phyloP scores from a whole-genome alignment of 73 alveolate species.

The Paramecium primaurelia region DNA sequence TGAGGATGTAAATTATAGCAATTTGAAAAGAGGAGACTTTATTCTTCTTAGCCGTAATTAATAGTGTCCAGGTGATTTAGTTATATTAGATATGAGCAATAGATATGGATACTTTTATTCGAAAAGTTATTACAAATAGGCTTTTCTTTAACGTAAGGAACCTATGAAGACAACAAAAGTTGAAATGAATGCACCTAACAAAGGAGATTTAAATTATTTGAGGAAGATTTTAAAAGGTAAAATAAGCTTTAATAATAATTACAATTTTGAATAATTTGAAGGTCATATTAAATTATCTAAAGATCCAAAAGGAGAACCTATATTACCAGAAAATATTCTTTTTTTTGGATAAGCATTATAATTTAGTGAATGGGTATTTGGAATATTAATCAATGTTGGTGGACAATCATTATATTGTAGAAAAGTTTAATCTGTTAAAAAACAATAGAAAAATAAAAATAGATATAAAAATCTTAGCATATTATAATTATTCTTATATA shows the following conservation, averaged over 20 bases:
- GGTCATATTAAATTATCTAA: constrained; percentile 31
- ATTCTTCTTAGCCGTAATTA: neutral
- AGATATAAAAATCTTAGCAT: neutral
- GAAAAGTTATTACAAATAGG: neutral
- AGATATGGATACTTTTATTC: constrained; percentile 25
- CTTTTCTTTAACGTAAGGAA: neutral
- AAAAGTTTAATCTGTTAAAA: neutral
- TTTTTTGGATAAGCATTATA: neutral
- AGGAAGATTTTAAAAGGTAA: constrained; percentile 19
- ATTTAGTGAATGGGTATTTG: constrained; percentile 37
- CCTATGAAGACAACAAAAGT: constrained; percentile 21
- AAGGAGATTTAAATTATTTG: constrained; percentile 31
- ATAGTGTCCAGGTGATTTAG: constrained; percentile 33
- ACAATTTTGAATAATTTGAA: neutral
- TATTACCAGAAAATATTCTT: neutral
- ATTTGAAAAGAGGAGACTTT: constrained; percentile 19
- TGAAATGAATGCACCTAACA: constrained; percentile 24
- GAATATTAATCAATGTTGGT: constrained; percentile 12
- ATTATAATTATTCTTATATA: neutral
- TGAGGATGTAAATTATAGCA: neutral
- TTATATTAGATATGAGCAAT: constrained; percentile 29
- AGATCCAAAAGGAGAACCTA: constrained; percentile 43
- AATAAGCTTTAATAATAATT: neutral
- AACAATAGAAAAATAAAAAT: neutral
- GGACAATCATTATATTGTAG: neutral